Base-by-base conservation (phyloP, 108 stramenopile species). In the Skeletonema potamos region DNA sequence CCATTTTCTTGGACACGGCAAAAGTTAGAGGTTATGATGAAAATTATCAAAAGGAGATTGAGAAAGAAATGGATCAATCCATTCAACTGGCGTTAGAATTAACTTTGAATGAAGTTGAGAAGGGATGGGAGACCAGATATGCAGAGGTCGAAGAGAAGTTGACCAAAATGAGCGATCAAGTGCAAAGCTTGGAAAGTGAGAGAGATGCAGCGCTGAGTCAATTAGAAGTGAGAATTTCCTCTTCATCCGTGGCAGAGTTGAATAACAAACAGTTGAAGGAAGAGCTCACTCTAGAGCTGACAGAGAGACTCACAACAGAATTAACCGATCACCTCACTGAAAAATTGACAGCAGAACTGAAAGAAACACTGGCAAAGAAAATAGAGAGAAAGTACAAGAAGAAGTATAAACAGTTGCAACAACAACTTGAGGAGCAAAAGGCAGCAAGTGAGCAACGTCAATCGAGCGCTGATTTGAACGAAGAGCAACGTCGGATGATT, bases 41-140 rank as follows among this genome's bases (percentile, higher is more conserved):
- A 37, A 46, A 60, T 12, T 41, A 70, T 29, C 69, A 65, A 64
- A 44, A 61, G 15, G 57, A 66, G 33, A n/a, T 72, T 27, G 72
- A 68, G 55, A 61, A 46, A 27, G 70, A 79, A 70, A 79, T 73
- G 78, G 66, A 73, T 54, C 9, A 58, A n/a, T 66, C 78, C 13
- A 68, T 79, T 43, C 78, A 73, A 73, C 58, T 57, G 55, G 67
- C 67, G 58, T 17, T 79, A 36, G 64, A 72, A 33, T 30, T 56
- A 64, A 59, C 71, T 48, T 46, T 79, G 12, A 67, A 73, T 11
- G 56, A 66, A 9, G 20, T 72, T 4, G 72, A 68, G 24, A 37
- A 73, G 17, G 78, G 64, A 48, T 79, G 78, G 78, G 51, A 66
- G 51, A 62, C 48, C 62, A 69, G 61, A 18, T 68, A 64, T 66